These are phyloP conservation scores for Lasiodiplodia hormozganensis DNA, from an alignment of 2,329 filamentous ascomycete species.

Conservation along the genomic window DNA sequence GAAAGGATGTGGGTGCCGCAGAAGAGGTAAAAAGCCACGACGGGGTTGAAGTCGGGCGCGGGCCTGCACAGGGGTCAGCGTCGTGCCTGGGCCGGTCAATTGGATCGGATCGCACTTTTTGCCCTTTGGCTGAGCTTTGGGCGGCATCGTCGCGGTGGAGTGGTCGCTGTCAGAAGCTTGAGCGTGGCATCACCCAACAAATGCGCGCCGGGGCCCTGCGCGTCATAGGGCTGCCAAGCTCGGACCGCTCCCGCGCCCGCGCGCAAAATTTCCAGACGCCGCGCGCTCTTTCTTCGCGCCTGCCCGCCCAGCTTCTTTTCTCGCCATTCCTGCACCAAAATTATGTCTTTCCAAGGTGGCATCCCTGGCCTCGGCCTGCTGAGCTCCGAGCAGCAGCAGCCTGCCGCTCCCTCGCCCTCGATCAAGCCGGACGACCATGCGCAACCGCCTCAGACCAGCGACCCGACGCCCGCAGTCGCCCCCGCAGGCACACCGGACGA, in stretches of 20 bases:
- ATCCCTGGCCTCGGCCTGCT: slow-evolving; percentile 47
- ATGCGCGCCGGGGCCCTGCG: slow-evolving; percentile 11
- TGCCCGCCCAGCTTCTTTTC: background rate
- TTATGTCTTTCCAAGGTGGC: slow-evolving; percentile 20
- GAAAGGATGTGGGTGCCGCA: slow-evolving; percentile 75
- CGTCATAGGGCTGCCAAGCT: slow-evolving; percentile 24
- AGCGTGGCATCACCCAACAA: slow-evolving; percentile 23
- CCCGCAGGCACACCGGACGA: background rate
- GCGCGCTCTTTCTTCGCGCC: slow-evolving; percentile 6
- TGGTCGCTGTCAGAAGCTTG: background rate
- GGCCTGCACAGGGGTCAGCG: slow-evolving; percentile 24
- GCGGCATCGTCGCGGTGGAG: slow-evolving; percentile 18
- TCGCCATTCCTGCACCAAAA: background rate
- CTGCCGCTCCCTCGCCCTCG: background rate
- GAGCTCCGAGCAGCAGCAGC: slow-evolving; percentile 30
- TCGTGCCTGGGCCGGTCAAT: slow-evolving; percentile 53
- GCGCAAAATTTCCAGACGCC: slow-evolving; percentile 28
- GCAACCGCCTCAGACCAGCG: slow-evolving; percentile 30
- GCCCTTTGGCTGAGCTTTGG: slow-evolving; percentile 14
- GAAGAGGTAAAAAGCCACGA: slow-evolving; percentile 82
- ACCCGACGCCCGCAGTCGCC: background rate
- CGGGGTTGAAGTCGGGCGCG: slow-evolving; percentile 64
- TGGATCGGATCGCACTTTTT: slow-evolving; percentile 17
- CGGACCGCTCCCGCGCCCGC: slow-evolving; percentile 11
- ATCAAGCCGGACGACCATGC: slow-evolving; percentile 18